phyloP scores from a whole-genome alignment of 163 green algal genomes.

The Volvox carteri region DNA sequence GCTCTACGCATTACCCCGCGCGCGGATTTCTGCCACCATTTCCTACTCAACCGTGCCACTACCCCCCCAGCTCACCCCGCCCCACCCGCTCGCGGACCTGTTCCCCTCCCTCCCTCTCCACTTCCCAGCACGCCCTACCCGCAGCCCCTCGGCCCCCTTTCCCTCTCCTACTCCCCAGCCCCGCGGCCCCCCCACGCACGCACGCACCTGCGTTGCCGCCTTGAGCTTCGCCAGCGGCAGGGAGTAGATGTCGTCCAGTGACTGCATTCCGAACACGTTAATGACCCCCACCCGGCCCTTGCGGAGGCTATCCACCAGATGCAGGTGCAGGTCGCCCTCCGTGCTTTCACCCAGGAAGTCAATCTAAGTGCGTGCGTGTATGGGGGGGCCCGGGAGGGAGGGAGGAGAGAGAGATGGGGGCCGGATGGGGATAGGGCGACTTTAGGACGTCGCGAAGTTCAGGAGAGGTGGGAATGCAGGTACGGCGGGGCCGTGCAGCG shows the following conservation, averaged over 20 bases:
- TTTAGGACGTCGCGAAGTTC: no score
- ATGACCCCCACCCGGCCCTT: slow-evolving; percentile 62
- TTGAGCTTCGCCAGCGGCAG: slow-evolving; percentile 69
- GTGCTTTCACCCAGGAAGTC: slow-evolving; percentile 87
- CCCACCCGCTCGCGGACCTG: no score
- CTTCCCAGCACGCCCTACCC: background rate
- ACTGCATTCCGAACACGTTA: slow-evolving; percentile 78
- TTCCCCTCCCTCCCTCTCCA: no score
- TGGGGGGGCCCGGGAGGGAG: no score
- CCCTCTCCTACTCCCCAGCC: background rate
- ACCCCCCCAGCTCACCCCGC: background rate
- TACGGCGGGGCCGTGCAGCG: no score
- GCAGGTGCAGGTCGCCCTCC: slow-evolving; percentile 82
- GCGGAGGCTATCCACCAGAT: slow-evolving; percentile 73
- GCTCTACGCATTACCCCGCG: no score
- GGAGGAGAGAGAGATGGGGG: background rate
- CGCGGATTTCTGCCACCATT: no score
- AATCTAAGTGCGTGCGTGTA: slow-evolving; percentile 72
- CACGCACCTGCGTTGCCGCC: slow-evolving; percentile 63
- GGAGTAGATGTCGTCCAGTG: slow-evolving; percentile 71
- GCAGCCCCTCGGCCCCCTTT: background rate
- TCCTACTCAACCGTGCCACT: background rate
- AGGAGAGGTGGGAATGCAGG: no score
- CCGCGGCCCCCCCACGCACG: background rate
- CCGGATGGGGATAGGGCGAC: background rate